phyloP scores from a whole-genome alignment of 2,329 filamentous ascomycete genomes.

The Trichoderma semiorbis region DNA sequence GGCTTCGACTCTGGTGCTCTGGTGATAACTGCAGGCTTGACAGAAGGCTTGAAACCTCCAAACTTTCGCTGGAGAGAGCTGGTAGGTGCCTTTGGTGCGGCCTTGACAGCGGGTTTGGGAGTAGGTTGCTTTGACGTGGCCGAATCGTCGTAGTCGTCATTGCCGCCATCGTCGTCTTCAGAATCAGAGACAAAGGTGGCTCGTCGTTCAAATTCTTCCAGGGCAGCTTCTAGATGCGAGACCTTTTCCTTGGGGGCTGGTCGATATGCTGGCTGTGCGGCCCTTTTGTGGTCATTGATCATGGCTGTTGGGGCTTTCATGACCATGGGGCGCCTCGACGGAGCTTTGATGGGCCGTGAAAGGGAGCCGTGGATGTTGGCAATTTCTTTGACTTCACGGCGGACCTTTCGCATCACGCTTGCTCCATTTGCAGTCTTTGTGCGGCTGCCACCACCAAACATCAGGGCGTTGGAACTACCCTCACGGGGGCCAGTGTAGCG shows the following conservation, averaged over 20 bases:
- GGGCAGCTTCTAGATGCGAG: constrained; percentile 25
- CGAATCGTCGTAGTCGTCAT: background rate
- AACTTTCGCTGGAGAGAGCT: constrained; percentile 12
- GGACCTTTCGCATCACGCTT: constrained; percentile 54
- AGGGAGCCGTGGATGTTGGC: constrained; percentile 46
- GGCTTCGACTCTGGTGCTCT: background rate
- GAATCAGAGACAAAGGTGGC: constrained; percentile 42
- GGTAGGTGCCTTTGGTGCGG: background rate
- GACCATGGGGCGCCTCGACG: constrained; percentile 42
- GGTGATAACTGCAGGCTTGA: background rate
- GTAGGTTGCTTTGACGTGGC: constrained; percentile 13
- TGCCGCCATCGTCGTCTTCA: constrained; percentile 32
- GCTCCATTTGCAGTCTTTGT: constrained; percentile 51
- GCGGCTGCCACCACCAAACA: constrained; percentile 47
- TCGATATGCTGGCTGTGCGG: constrained; percentile 36
- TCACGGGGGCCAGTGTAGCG: constrained; percentile 30
- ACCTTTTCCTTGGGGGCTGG: constrained; percentile 25
- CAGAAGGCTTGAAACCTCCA: constrained; percentile 5
- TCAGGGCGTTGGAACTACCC: constrained; percentile 33
- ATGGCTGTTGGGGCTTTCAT: constrained; percentile 50
- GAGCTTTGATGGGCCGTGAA: constrained; percentile 30
- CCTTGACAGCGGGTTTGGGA: constrained; percentile 8
- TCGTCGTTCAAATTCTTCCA: constrained; percentile 33
- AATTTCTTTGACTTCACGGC: constrained; percentile 55
- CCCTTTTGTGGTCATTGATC: constrained; percentile 50